Percentiles rank a stretch among this genome's conserved stretches.
These are phyloP conservation scores for Favolaschia claudopus DNA, from an alignment of 768 basidiomycete species.

Conservation along the genomic window DNA sequence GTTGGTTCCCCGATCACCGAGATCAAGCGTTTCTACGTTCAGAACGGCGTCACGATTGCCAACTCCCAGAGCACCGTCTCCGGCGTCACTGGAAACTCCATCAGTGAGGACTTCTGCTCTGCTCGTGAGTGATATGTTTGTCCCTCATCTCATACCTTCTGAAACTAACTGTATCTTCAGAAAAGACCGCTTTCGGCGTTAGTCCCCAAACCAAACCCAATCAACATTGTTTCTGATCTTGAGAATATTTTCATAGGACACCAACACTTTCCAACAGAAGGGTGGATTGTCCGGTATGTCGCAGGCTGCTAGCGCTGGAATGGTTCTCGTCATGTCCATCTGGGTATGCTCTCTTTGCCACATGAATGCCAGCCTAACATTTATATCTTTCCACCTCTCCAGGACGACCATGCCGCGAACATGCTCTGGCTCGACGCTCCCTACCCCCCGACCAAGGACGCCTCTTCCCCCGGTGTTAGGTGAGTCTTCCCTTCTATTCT, in stretches of 20 bases:
- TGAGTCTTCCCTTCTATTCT: constrained; percentile 28
- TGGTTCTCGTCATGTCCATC: constrained; percentile 49
- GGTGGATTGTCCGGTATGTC: constrained; percentile 39
- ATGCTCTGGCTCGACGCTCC: constrained; percentile 54
- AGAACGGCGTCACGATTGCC: constrained; percentile 49
- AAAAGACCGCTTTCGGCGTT: constrained; percentile 42
- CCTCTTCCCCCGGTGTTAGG: constrained; percentile 29
- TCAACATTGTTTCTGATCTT: too few relatives aligned
- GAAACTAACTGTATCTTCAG: constrained; percentile 19
- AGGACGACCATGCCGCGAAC: constrained; percentile 29
- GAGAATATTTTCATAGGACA: too few relatives aligned
- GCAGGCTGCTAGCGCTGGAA: constrained; percentile 34
- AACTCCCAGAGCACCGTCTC: constrained; percentile 47
- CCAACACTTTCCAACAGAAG: constrained; percentile 41
- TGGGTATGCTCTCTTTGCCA: too few relatives aligned
- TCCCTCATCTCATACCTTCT: not conserved
- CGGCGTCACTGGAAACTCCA: constrained; percentile 41
- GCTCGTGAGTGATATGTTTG: constrained; percentile 39
- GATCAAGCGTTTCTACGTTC: constrained; percentile 54
- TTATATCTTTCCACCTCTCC: too few relatives aligned
- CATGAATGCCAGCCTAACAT: too few relatives aligned
- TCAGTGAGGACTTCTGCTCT: constrained; percentile 50
- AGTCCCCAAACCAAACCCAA: too few relatives aligned
- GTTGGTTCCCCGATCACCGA: constrained; percentile 44
- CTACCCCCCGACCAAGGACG: constrained; percentile 36